Conservation (phyloP, 1,284 basidiomycete species). For the Heterobasidion annosum region DNA sequence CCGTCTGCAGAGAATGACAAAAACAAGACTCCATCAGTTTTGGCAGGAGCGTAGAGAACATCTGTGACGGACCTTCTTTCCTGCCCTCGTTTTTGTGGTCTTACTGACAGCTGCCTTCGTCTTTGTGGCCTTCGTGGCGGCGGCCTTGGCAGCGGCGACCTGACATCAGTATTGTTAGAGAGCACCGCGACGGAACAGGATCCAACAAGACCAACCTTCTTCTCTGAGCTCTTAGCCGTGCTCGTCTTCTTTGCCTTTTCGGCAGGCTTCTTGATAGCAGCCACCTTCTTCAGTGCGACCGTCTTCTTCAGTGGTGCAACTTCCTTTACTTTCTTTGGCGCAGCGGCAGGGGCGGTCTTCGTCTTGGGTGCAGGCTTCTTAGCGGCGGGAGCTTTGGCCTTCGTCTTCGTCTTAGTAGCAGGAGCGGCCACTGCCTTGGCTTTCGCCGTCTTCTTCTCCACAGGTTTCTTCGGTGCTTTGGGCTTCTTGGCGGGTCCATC, state of each 20-base stretch:
- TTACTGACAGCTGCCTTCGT: slow-evolving; percentile 26
- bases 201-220: slow-evolving; percentile 22
- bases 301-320: slow-evolving; percentile 17
- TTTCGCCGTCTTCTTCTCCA: slow-evolving; percentile 13
- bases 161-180: slow-evolving; percentile 5
- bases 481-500: slow-evolving; percentile 15
- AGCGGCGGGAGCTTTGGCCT: slow-evolving; percentile 10
- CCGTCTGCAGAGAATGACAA: background rate
- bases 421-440: slow-evolving; percentile 2
- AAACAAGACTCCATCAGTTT: background rate
- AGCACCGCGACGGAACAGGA: background rate
- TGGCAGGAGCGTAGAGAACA: background rate
- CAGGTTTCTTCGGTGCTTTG: slow-evolving; percentile 9
- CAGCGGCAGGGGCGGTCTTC: slow-evolving; percentile 18
- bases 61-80: slow-evolving; percentile 14
- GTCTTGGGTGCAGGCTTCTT: slow-evolving; percentile 24
- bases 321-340: slow-evolving; percentile 21
- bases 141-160: slow-evolving; percentile 19
- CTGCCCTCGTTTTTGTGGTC: slow-evolving; percentile 19
- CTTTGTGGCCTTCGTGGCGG: slow-evolving; percentile 18
- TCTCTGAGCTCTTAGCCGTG: slow-evolving; percentile 30
- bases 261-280: slow-evolving; percentile 26
- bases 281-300: slow-evolving; percentile 19
- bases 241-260: slow-evolving; percentile 26
- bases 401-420: background rate